A percentile compares a stretch with the other conserved stretches of the same genome.
phyloP scores from a whole-genome alignment of 257 asterid genomes.

The Przewalskia tangutica region DNA sequence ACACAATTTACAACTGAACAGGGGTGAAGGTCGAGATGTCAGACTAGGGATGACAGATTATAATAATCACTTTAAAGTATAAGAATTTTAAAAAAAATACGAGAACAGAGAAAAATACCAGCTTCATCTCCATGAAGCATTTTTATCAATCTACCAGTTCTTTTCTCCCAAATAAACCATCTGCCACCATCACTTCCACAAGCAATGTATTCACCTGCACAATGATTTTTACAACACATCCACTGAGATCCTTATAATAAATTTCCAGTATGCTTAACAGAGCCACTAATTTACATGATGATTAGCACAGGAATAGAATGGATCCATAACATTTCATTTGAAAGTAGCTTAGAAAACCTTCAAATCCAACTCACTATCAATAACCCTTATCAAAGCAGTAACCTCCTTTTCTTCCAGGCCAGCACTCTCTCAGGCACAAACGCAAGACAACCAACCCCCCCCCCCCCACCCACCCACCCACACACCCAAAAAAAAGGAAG shows the following conservation, averaged over 20 bases:
- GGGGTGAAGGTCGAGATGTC: constrained; percentile 2
- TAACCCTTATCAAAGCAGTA: neutral
- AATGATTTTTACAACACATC: neutral
- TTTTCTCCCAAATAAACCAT: constrained; percentile 97
- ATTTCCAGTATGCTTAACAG: neutral
- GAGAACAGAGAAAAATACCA: constrained; percentile 33
- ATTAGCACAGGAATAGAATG: neutral
- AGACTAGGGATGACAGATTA: neutral
- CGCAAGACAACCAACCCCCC: neutral
- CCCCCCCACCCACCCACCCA: no score
- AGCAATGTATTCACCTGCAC: constrained; percentile 82
- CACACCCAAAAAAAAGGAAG: neutral
- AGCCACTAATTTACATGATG: neutral
- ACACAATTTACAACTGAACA: constrained; percentile 89
- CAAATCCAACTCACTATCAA: neutral
- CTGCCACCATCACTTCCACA: constrained; percentile 99
- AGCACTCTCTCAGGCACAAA: neutral
- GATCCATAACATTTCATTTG: neutral
- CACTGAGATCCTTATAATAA: constrained; percentile 1
- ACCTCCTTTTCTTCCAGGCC: neutral
- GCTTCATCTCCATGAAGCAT: constrained; percentile 89
- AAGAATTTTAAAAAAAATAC: neutral
- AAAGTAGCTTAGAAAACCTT: neutral
- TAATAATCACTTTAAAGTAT: neutral
- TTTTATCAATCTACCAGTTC: constrained; percentile 72